Evolutionary conservation across 305 asterid genomes (phyloP), one percentile per base, ranked within the genome.

Genomic region (Plantago lanceolata): DNA sequence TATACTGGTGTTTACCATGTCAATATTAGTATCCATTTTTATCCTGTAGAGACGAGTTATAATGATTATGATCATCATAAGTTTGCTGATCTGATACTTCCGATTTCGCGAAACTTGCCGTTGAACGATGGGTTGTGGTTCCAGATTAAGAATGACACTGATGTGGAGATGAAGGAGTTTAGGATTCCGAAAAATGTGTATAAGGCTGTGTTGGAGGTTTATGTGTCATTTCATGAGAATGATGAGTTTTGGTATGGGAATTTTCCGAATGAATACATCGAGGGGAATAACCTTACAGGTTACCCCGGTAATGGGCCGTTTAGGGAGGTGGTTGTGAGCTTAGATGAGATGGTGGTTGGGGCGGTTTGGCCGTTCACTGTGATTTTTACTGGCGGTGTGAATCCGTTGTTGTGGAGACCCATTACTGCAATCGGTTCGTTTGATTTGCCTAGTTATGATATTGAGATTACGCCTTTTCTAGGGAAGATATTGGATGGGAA

Each of bases 91-190:
- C 67, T 82, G 74, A 85, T 89, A 56, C 26, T 85, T 11, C 98
- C 98, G 20, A 79, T 92, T 72, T 89, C 98, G 6, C 78, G 97
- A 70, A 71, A 69, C 64, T 37, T 81, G 72, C 89, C 86, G 0
- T 55, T 87, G 79, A 87, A 85, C 54, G 97, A 82, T 64, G 98
- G 98, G 59, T 70, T 84, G 71, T 92, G 98, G 98, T 92, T 89
- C 65, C 83, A 81, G 57, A 76, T 89, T 35, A 45, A 65, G 79
- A 87, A 81, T 72, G 78, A 89, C 4, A 81, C 79, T 0, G 84
- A 84, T 66, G 74, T 80, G 0, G 62, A 69, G 66, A 69, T 76
- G 0, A 87, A 81, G 65, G 82, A 82, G 51, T 77, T 92, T 66
- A 53, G 53, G 63, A 82, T 87, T 59, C 96, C 98, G 0, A 67